Evolutionary conservation across 768 basidiomycete genomes (phyloP).

Genomic region (Crassisporium funariophilum): DNA sequence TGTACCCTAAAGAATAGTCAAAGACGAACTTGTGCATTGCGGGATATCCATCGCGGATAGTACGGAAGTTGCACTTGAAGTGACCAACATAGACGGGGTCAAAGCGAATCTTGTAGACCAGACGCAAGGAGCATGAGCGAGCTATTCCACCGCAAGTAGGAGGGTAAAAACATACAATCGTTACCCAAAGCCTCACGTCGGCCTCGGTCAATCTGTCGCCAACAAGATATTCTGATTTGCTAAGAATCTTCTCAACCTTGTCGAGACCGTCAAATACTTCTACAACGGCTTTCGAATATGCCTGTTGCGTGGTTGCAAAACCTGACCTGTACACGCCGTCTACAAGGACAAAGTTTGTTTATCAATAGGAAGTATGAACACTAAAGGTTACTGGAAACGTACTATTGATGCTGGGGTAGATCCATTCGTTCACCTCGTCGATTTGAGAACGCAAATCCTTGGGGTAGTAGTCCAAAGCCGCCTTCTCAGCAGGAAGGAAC

Average conservation of each 20-base stretch:
- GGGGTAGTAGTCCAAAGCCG: slow-evolving; percentile 78
- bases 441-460: slow-evolving; percentile 70
- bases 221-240: slow-evolving; percentile 80
- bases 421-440: slow-evolving; percentile 83
- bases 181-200: slow-evolving; percentile 89
- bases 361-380: not conserved
- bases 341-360: slow-evolving; percentile 24
- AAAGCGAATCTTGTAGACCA: slow-evolving; percentile 66
- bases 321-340: slow-evolving; percentile 90
- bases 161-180: slow-evolving; percentile 61
- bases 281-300: slow-evolving; percentile 77
- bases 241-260: slow-evolving; percentile 74
- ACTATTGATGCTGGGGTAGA: slow-evolving; percentile 87
- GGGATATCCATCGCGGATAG: slow-evolving; percentile 87
- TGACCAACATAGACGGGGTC: slow-evolving; percentile 89
- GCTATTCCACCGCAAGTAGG: not conserved
- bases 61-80: slow-evolving; percentile 92
- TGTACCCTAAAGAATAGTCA: not conserved
- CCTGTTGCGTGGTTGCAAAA: slow-evolving; percentile 79
- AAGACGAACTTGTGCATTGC: slow-evolving; percentile 62
- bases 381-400: slow-evolving; percentile 24
- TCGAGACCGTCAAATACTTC: slow-evolving; percentile 82
- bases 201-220: slow-evolving; percentile 85
- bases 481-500: slow-evolving; percentile 64
- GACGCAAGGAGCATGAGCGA: not conserved